These are phyloP conservation scores for Hura crepitans DNA, from an alignment of 441 rosid genomes.

Conservation along the genomic window DNA sequence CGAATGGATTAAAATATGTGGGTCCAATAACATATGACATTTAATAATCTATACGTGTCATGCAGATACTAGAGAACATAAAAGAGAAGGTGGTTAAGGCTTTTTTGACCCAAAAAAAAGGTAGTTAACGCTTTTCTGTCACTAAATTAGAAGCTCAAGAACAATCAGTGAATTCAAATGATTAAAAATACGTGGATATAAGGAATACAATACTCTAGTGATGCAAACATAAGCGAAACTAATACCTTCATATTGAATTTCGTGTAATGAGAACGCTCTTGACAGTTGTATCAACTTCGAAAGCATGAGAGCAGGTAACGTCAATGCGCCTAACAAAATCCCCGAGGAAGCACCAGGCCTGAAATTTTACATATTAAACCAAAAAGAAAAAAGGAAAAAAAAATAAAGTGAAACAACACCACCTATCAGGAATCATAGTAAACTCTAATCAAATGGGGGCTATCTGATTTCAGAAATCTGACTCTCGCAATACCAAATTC, in stretches of 20 bases:
- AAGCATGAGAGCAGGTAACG: constrained; percentile 72
- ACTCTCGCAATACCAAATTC: not conserved
- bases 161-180: not conserved
- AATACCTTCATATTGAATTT: constrained; percentile 56
- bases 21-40: no score
- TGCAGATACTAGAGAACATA: no score
- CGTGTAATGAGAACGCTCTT: constrained; percentile 50
- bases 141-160: not conserved
- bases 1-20: no score
- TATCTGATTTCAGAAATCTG: not conserved
- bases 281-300: constrained; percentile 70
- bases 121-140: no score
- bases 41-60: no score
- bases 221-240: not conserved
- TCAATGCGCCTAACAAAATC: constrained; percentile 74
- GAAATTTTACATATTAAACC: constrained; percentile 14
- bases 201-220: not conserved
- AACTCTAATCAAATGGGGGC: not conserved
- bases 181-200: not conserved
- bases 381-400: no score
- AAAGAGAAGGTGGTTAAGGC: no score
- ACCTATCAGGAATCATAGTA: not conserved
- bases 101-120: no score
- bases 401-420: not conserved
- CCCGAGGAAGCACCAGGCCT: constrained; percentile 93